phyloP scores from a whole-genome alignment of 2,329 filamentous ascomycete genomes.

The Phoma sp. region DNA sequence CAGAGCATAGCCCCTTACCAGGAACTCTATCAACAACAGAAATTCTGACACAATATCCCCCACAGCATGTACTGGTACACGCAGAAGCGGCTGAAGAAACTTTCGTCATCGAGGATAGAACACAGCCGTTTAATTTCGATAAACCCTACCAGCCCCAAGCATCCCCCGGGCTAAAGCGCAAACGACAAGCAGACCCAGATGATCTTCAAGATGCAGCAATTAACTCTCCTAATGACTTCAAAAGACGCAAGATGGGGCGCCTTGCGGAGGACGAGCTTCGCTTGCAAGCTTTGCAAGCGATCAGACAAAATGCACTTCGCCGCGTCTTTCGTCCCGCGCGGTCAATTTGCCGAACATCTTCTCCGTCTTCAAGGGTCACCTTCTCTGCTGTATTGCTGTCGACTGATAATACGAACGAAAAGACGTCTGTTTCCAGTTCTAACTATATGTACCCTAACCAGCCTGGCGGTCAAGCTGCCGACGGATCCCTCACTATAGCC shows the following conservation, averaged over 20 bases:
- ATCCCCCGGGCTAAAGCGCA: constrained; percentile 5
- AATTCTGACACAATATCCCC: neutral
- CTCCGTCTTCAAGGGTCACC: neutral
- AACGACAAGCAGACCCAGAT: neutral
- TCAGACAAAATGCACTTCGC: neutral
- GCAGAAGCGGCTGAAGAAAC: too few relatives aligned
- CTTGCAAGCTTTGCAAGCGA: neutral
- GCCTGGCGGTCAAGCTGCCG: accelerated
- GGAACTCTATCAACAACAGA: neutral
- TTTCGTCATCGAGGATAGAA: neutral
- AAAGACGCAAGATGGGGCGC: neutral
- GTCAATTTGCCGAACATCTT: neutral
- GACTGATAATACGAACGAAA: too few relatives aligned
- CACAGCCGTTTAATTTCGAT: neutral
- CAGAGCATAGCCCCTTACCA: neutral
- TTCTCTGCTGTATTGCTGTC: neutral
- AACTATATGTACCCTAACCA: neutral
- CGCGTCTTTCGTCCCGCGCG: neutral
- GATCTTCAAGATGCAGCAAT: too few relatives aligned
- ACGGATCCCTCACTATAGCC: neutral
- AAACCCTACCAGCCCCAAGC: neutral
- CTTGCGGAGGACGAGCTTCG: neutral
- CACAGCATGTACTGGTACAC: neutral
- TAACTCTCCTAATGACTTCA: neutral
- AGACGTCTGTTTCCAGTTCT: neutral